These are phyloP conservation scores for Bifiguratus adelaidae DNA, from an alignment of 192 early-diverging fungal species.

Conservation along the genomic window DNA sequence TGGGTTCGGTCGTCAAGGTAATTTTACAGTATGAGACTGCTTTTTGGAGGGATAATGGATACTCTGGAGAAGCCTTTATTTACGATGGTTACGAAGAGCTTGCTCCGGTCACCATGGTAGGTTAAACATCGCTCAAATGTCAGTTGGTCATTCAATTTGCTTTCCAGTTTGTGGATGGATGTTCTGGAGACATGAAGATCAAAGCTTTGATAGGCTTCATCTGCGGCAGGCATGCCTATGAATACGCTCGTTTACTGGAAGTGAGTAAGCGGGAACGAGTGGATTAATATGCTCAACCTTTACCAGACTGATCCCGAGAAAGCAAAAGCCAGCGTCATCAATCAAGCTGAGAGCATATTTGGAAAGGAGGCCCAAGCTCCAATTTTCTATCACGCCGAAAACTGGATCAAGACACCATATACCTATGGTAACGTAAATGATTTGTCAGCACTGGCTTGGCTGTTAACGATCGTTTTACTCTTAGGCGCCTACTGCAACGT, in stretches of 20 bases:
- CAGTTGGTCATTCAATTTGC: not conserved
- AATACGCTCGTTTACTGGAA: not conserved
- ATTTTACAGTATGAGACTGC: constrained; percentile 5
- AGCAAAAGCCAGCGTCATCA: not conserved
- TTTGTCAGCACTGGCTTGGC: no score
- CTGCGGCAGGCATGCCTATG: constrained; percentile 4
- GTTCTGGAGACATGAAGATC: not conserved
- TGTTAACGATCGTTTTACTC: no score
- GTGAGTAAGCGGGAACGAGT: not conserved
- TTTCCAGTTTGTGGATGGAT: constrained; percentile 4
- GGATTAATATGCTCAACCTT: not conserved
- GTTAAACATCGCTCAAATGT: not conserved
- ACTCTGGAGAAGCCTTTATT: not conserved
- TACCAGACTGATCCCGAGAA: not conserved
- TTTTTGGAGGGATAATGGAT: constrained; percentile 8
- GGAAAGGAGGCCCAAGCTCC: not conserved
- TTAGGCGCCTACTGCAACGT: not conserved
- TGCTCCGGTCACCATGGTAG: constrained; percentile 6
- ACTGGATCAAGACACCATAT: not conserved
- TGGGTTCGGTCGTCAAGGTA: constrained; percentile 2
- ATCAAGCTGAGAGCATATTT: not conserved
- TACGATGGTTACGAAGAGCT: not conserved
- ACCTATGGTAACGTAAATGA: no score
- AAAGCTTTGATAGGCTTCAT: constrained; percentile 5
- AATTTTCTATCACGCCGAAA: constrained; percentile 1